Evolutionary conservation across 441 rosid species (phyloP).

Genomic region (Macaranga tanarius): DNA sequence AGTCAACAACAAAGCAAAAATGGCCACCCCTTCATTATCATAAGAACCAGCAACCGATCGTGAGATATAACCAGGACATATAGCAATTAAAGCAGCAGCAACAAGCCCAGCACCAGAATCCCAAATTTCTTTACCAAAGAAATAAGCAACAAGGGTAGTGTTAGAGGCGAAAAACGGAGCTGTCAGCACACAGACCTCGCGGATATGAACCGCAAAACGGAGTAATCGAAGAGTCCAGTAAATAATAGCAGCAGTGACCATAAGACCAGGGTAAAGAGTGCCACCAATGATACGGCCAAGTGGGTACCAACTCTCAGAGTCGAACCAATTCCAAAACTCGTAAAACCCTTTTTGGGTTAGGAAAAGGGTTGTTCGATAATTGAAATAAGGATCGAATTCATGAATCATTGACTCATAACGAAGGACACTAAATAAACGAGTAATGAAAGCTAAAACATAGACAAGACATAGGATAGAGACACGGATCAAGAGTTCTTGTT

Average conservation of each 20-base stretch:
- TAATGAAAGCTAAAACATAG: slow-evolving; percentile 79
- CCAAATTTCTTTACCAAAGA: slow-evolving; percentile 96
- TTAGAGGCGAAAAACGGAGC: slow-evolving; percentile 96
- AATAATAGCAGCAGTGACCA: slow-evolving; percentile 89
- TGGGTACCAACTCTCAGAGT: slow-evolving; percentile 96
- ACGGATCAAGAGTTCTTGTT: slow-evolving; percentile 89
- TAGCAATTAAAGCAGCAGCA: slow-evolving; percentile 81
- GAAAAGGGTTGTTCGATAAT: slow-evolving; percentile 89
- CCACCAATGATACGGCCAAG: slow-evolving; percentile 94
- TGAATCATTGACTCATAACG: slow-evolving; percentile 99
- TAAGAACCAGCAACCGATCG: slow-evolving; percentile 93
- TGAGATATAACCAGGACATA: slow-evolving; percentile 94
- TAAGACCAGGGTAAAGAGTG: slow-evolving; percentile 91
- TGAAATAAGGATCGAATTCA: slow-evolving; percentile 96
- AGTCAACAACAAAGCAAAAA: slow-evolving; percentile 76
- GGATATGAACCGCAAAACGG: slow-evolving; percentile 82
- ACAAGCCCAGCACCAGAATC: slow-evolving; percentile 93
- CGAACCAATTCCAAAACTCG: slow-evolving; percentile 99
- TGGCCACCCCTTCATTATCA: slow-evolving; percentile 92
- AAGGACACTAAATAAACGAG: slow-evolving; percentile 86
- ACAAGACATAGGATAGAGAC: slow-evolving; percentile 77
- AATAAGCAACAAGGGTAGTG: slow-evolving; percentile 90
- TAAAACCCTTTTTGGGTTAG: slow-evolving; percentile 88
- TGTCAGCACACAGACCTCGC: slow-evolving; percentile 94
- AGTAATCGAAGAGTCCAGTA: slow-evolving; percentile 70